phyloP scores from a whole-genome alignment of 176 grass and related monocot genomes.

The Eragrostis nindensis region DNA sequence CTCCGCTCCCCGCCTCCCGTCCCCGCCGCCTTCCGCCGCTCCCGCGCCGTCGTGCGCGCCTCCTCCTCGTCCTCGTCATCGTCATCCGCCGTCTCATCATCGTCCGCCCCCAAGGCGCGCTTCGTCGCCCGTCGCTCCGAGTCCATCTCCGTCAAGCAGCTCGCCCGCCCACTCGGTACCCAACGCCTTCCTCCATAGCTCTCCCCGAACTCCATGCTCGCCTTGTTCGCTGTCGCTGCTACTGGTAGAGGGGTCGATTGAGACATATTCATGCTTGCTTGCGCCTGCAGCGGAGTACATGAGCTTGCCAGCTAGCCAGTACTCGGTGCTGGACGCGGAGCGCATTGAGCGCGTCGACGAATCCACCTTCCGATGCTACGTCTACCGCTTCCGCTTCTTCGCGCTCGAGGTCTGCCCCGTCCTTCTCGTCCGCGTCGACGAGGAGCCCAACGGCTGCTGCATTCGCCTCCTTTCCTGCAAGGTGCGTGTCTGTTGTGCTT shows the following conservation, averaged over 20 bases:
- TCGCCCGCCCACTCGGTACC: slow-evolving; percentile 76
- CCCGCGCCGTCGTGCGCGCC: slow-evolving; percentile 36
- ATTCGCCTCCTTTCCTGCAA: slow-evolving; percentile 90
- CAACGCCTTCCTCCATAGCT: not conserved
- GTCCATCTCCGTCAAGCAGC: slow-evolving; percentile 69
- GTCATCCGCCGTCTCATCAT: slow-evolving; percentile 36
- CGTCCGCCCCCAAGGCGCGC: slow-evolving; percentile 77
- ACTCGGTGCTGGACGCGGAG: slow-evolving; percentile 97
- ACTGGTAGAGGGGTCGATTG: not conserved
- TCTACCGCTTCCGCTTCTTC: slow-evolving; percentile 96
- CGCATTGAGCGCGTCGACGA: slow-evolving; percentile 91
- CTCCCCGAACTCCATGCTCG: not conserved
- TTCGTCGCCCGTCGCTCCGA: slow-evolving; percentile 85
- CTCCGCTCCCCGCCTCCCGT: slow-evolving; percentile 47
- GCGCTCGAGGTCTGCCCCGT: slow-evolving; percentile 95
- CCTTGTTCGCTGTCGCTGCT: slow-evolving; percentile 2
- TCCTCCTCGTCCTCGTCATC: slow-evolving; percentile 45
- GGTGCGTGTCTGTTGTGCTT: slow-evolving; percentile 32
- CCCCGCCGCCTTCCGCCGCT: slow-evolving; percentile 9
- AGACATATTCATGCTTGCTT: slow-evolving; percentile 2
- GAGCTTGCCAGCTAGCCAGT: slow-evolving; percentile 94
- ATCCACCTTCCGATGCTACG: slow-evolving; percentile 87
- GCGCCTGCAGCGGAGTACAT: slow-evolving; percentile 80
- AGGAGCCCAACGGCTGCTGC: slow-evolving; percentile 83
- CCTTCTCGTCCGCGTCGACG: slow-evolving; percentile 86